Conservation (phyloP, 2,329 filamentous ascomycete genomes). For the Curvularia verruculosa region DNA sequence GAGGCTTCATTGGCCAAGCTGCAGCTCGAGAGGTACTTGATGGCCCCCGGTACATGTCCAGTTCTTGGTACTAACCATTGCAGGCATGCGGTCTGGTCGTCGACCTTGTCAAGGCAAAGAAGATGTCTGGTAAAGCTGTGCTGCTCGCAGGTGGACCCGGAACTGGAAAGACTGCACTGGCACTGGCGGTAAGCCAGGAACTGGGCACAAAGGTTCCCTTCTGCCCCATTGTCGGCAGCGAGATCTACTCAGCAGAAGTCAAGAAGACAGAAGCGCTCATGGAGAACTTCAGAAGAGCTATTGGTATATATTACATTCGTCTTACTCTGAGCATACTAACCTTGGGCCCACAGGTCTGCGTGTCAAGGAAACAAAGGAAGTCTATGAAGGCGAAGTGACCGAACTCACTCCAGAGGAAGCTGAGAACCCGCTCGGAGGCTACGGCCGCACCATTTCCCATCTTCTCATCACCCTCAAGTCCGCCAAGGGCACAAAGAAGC, state of each 20-base stretch:
- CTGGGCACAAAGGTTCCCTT: conserved; percentile 98
- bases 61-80: conserved; percentile 16
- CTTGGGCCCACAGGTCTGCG: conserved; percentile 66
- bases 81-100: conserved; percentile 95
- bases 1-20: conserved; percentile 87
- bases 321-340: conserved; percentile 8
- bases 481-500: conserved; percentile 95
- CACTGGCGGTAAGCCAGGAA: conserved; percentile 94
- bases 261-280: conserved; percentile 99
- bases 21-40: conserved; percentile 80
- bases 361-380: conserved; percentile 98
- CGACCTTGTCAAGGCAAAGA: conserved; percentile 92
- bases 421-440: conserved; percentile 95
- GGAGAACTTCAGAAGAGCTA: conserved; percentile 98
- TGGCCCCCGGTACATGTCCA: not conserved
- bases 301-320: conserved; percentile 63
- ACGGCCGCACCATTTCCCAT: conserved; percentile 96
- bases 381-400: conserved; percentile 98
- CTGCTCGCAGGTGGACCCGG: conserved; percentile 89
- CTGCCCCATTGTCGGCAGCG: conserved; percentile 96
- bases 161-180: conserved; percentile 95
- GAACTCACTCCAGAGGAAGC: conserved; percentile 97
- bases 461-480: conserved; percentile 94
- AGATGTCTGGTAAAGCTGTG: conserved; percentile 95
- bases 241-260: conserved; percentile 96